phyloP scores from a whole-genome alignment of 164 flowering plant species.

The Annona squamosa region DNA sequence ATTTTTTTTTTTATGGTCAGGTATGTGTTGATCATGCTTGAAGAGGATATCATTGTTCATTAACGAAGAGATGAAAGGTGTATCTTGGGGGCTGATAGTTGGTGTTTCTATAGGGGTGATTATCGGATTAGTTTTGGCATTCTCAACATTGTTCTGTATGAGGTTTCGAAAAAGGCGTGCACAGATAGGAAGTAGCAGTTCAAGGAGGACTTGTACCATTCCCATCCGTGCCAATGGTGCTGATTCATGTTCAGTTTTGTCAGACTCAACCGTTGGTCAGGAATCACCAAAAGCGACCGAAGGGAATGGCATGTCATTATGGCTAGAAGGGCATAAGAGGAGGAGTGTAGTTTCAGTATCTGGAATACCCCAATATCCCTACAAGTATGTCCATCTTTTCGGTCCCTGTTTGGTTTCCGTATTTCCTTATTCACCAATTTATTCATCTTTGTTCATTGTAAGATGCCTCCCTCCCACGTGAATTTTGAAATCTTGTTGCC shows the following conservation, averaged over 20 bases:
- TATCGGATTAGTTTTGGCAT: constrained; percentile 74
- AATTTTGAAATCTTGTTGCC: not conserved
- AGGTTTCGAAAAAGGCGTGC: constrained; percentile 60
- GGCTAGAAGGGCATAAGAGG: constrained; percentile 71
- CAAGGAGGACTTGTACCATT: constrained; percentile 62
- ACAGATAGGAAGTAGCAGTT: constrained; percentile 85
- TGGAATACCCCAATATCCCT: constrained; percentile 84
- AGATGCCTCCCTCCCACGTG: not conserved
- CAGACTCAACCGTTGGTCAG: constrained; percentile 76
- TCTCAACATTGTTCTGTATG: constrained; percentile 54
- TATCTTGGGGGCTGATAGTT: constrained; percentile 67
- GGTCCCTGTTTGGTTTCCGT: not conserved
- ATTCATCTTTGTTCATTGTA: not conserved
- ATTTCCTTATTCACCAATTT: not conserved
- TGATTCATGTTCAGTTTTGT: constrained; percentile 61
- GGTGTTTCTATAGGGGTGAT: constrained; percentile 90
- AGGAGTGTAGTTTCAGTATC: constrained; percentile 60
- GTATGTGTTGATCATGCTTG: not conserved
- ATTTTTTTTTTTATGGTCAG: not conserved
- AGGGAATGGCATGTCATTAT: constrained; percentile 37
- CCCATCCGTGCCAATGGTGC: constrained; percentile 80
- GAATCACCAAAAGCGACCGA: constrained; percentile 69
- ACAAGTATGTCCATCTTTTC: constrained; percentile 48
- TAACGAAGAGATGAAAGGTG: constrained; percentile 52
- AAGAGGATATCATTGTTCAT: not conserved